These are phyloP conservation scores for Omphalea diandra DNA, from an alignment of 441 rosid species.

Conservation along the genomic window DNA sequence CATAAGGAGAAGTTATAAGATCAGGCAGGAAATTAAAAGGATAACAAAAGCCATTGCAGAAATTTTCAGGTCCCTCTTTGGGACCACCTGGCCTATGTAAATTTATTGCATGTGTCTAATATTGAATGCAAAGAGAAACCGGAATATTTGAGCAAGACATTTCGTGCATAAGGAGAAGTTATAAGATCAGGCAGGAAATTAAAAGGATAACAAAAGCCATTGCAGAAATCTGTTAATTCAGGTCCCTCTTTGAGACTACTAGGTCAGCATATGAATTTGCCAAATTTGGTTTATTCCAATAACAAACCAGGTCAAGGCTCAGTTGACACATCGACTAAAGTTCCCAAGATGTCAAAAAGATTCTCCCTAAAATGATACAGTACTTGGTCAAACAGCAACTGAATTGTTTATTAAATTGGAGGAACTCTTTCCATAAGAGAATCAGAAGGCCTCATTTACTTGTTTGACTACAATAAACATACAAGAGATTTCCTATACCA, in stretches of 20 bases:
- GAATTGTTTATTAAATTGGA: not conserved
- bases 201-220: not conserved
- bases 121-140: not conserved
- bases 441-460: not conserved
- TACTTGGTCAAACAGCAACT: not conserved
- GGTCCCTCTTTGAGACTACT: not conserved
- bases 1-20: not conserved
- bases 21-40: too few relatives aligned
- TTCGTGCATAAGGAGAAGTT: not conserved
- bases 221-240: not conserved
- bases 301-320: not conserved
- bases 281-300: not conserved
- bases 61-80: too few relatives aligned
- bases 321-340: not conserved
- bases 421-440: not conserved
- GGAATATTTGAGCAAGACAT: not conserved
- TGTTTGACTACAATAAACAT: not conserved
- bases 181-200: not conserved
- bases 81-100: constrained; percentile 5
- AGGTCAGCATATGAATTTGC: not conserved
- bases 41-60: not conserved
- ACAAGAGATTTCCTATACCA: not conserved
- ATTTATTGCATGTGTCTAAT: not conserved
- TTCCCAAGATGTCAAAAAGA: constrained; percentile 2
- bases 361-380: not conserved